Base-by-base conservation (phyloP, 1,284 basidiomycete species). In the Heliocybe sulcata region DNA sequence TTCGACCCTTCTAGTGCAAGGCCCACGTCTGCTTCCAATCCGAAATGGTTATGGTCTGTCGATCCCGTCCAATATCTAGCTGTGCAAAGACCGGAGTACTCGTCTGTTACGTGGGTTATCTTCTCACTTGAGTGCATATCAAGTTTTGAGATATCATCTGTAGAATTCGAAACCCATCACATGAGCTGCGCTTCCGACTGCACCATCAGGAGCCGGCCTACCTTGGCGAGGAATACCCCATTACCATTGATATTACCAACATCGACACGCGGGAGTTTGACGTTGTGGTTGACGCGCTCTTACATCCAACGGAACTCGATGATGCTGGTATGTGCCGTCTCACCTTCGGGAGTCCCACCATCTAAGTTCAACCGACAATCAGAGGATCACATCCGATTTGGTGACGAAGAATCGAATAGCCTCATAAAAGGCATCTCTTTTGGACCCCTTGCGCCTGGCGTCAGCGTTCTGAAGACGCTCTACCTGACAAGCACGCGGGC, bases 281-380 rank as follows among this genome's bases (percentile, higher is more conserved):
- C 4, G 69, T 91, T n/a, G 67, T 76, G 2, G 71, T 92, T 6
- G 87, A 91, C 57, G 79, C 89, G 1, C 74, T 93, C 51, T 67
- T 95, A 33, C 90, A 93, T 57, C 90, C 92, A 2, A 80, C 82
- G 1, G 87, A 90, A 59, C 73, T 82, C 52, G 90, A 93, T 58
- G 81, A 83, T 55, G 82, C 87, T 22, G 78, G 90, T 90, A 59
- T 42, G 82, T 72, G 19, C 6, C 16, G 19, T 42, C 4, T 6
- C 4, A 4, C 38, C 38, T 20, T 16, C 6, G 12, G 25, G 10
- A 12, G 35, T 51, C 6, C 35, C 26, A 38, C 20, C n/a, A 10
- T 31, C 19, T 57, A 35, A 20, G 38, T 3, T 16, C 16, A 20
- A 42, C 26, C n/a, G n/a, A n/a, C n/a, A n/a, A n/a, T n/a, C 57